Evolutionary conservation across 306 rosid species (phyloP), one percentile per base, ranked within the genome.

Genomic region (Ochetophila trinervis): DNA sequence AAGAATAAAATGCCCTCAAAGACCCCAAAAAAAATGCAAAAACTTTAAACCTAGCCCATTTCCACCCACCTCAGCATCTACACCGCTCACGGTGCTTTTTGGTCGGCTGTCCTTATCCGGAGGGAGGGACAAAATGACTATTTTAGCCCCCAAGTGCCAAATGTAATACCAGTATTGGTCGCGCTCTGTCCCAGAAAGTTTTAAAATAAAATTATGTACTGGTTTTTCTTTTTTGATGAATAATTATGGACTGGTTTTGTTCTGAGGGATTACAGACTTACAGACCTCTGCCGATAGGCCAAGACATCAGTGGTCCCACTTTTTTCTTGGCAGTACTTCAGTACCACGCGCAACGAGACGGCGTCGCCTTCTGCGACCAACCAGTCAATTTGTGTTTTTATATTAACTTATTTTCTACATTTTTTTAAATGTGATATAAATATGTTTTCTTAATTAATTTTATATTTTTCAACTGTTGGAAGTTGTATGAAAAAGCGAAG

Each of bases 41-140:
- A 27, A 27, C 32, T 27, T 27, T 4, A 27, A 27, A 27, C 3
- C 32, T 4, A 27, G 32, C 32, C 32, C 4, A 9, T 20, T 19
- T 51, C 34, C 19, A 36, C 16, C 16, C 22, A 42, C 30, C 47
- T 45, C 47, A 44, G n/a, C 5, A 1, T 51, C 32, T 30, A 18
- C 58, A 64, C 58, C 60, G 50, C 35, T 22, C 18, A 15, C 42
- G 7, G 59, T 34, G 58, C 10, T 53, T 53, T 55, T 68, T 40
- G 81, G 81, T 80, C 81, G 79, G 81, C 60, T 76, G 79, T 37
- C 45, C 72, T 80, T 68, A 68, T 76, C 85, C 55, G 30, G 4
- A 45, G 24, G 0, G 4, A 0, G 20, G 1, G 1, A 0, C 1
- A 1, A 70, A 69, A 60, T 68, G 68, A 80, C 85, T 6, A 11